These are phyloP conservation scores for Ceratobasidium sp. DNA, from an alignment of 1,284 basidiomycete genomes.

Conservation along the genomic window DNA sequence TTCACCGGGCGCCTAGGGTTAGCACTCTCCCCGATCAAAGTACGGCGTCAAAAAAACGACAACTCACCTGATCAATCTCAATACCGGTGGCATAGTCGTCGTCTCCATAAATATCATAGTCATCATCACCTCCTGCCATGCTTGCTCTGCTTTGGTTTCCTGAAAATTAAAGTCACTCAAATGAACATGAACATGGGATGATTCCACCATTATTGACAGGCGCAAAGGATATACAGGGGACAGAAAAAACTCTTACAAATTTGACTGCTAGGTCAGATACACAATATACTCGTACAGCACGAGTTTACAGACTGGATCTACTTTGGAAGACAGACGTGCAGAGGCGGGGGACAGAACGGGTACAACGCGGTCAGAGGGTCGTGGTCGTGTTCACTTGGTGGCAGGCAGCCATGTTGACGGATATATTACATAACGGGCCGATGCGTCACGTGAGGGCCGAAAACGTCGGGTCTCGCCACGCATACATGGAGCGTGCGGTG, in stretches of 20 bases:
- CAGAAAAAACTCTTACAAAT: slow-evolving; percentile 43
- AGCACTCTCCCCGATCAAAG: slow-evolving; percentile 9
- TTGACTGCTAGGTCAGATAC: slow-evolving; percentile 39
- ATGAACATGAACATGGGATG: slow-evolving; percentile 8
- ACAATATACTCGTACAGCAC: slow-evolving; percentile 42
- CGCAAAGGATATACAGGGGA: slow-evolving; percentile 25
- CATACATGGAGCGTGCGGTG: too few relatives aligned
- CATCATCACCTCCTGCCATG: slow-evolving; percentile 44
- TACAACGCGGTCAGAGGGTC: slow-evolving; percentile 25
- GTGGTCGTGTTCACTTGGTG: slow-evolving; percentile 32
- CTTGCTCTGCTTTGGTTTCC: slow-evolving; percentile 5
- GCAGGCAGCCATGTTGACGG: slow-evolving; percentile 28
- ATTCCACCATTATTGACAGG: slow-evolving; percentile 17
- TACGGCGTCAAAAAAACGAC: slow-evolving; percentile 9
- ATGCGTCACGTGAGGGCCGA: slow-evolving; percentile 1
- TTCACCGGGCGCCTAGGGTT: slow-evolving; percentile 26
- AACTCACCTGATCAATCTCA: slow-evolving; percentile 26
- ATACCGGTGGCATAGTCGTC: slow-evolving; percentile 39
- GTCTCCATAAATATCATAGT: slow-evolving; percentile 46
- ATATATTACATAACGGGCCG: slow-evolving; percentile 12
- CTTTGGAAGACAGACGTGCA: slow-evolving; percentile 31
- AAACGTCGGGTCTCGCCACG: too few relatives aligned
- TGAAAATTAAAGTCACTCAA: slow-evolving; percentile 35
- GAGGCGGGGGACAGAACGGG: not conserved
- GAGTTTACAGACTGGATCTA: slow-evolving; percentile 40